A percentile compares a stretch with the other conserved stretches of the same genome.
Conservation (phyloP, 2,329 filamentous ascomycete species). For the Calonectria montana region DNA sequence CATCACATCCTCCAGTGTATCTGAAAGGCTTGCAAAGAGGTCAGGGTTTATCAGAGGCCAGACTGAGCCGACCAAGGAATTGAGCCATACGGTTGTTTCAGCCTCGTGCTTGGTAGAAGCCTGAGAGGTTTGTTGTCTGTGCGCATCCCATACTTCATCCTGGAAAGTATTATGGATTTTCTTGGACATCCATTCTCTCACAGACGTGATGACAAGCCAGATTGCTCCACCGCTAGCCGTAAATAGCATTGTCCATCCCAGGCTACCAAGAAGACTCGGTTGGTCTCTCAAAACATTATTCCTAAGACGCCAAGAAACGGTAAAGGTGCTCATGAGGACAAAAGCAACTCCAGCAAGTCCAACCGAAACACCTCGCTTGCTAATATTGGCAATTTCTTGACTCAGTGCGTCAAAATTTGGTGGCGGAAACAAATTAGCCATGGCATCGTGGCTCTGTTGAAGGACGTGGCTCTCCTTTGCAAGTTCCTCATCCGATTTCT, state of each 20-base stretch:
- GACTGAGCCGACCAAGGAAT: conserved; percentile 73
- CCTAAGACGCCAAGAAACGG: conserved; percentile 35
- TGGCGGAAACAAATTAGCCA: conserved; percentile 59
- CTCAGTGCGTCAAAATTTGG: conserved; percentile 59
- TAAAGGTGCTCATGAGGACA: conserved; percentile 43
- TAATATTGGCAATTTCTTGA: conserved; percentile 46
- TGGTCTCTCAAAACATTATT: conserved; percentile 10
- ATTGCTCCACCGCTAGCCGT: conserved; percentile 40
- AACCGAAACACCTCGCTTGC: conserved; percentile 49
- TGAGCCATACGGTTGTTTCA: conserved; percentile 79
- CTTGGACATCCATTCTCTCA: conserved; percentile 70
- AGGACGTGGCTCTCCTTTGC: conserved; percentile 48
- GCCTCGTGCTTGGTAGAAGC: conserved; percentile 57
- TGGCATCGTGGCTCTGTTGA: conserved; percentile 54
- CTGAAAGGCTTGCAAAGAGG: conserved; percentile 74
- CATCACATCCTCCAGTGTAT: conserved; percentile 84
- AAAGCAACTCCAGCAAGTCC: conserved; percentile 50
- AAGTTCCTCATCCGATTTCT: conserved; percentile 54
- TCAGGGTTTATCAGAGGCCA: conserved; percentile 84
- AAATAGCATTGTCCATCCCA: conserved; percentile 42
- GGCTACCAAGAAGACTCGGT: conserved; percentile 34
- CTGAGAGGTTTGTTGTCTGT: conserved; percentile 61
- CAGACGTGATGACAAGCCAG: conserved; percentile 54
- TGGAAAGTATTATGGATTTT: conserved; percentile 73
- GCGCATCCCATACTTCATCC: conserved; percentile 76